These are phyloP conservation scores for Monascus ruber DNA, from an alignment of 2,329 filamentous ascomycete genomes.

Conservation along the genomic window DNA sequence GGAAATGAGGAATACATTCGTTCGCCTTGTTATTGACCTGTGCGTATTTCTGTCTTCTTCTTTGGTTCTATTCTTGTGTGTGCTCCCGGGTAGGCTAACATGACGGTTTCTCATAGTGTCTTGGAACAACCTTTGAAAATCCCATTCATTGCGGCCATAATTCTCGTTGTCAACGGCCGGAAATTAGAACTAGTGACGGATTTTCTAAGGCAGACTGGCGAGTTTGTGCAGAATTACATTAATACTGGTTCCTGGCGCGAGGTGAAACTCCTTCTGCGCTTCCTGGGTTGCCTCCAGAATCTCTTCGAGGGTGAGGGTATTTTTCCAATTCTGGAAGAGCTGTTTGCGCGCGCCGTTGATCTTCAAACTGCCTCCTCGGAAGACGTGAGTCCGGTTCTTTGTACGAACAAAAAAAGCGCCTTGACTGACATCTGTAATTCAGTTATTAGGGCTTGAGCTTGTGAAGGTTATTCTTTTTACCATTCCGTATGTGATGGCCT, in stretches of 20 bases:
- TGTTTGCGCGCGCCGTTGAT: slow-evolving; percentile 87
- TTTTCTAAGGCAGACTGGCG: slow-evolving; percentile 53
- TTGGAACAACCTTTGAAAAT: slow-evolving; percentile 94
- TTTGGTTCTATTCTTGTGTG: not conserved
- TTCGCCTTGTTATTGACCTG: slow-evolving; percentile 65
- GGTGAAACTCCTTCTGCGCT: slow-evolving; percentile 81
- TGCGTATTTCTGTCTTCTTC: slow-evolving; percentile 22
- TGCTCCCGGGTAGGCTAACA: slow-evolving; percentile 9
- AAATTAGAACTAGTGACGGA: slow-evolving; percentile 64
- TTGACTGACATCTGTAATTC: slow-evolving; percentile 3
- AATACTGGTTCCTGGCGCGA: slow-evolving; percentile 71
- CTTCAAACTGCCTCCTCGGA: slow-evolving; percentile 87
- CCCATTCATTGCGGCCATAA: slow-evolving; percentile 79
- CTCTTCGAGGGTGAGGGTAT: slow-evolving; percentile 74
- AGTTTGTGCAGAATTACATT: slow-evolving; percentile 55
- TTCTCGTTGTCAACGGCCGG: slow-evolving; percentile 66
- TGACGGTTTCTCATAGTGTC: slow-evolving; percentile 33
- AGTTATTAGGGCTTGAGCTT: slow-evolving; percentile 63
- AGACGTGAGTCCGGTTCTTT: slow-evolving; percentile 52
- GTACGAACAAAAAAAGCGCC: too few species aligned
- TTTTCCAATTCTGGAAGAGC: slow-evolving; percentile 72
- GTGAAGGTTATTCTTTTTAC: slow-evolving; percentile 95
- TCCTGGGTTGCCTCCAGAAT: slow-evolving; percentile 75
- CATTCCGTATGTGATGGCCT: slow-evolving; percentile 77
- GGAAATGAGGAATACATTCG: slow-evolving; percentile 61